Base-by-base conservation (phyloP, 2,329 filamentous ascomycete genomes). In the Pseudogymnoascus sp. region DNA sequence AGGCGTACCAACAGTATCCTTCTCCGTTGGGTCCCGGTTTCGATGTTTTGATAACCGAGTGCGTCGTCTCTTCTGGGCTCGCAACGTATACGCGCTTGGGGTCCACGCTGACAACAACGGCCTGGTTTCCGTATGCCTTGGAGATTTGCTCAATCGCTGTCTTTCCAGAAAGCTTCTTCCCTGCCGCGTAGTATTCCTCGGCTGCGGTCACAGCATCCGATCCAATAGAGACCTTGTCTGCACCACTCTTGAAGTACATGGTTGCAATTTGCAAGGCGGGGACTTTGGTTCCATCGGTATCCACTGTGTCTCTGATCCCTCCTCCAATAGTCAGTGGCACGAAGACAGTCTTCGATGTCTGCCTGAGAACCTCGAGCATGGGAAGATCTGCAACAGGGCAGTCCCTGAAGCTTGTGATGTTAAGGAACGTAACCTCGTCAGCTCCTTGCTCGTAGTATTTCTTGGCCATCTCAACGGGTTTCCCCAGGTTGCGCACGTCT, bases 351-450 rank as follows among this genome's bases (percentile, higher is more conserved):
- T 91, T 84, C 8, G 92, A 94, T 0, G 93, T 91, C 66, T 85
- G 84, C 57, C 91, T 85, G 57, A 99, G 79, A 60, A 99, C 87
- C 76, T 99, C 93, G 59, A 99, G 85, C 94, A 99, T 99, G 6
- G 94, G 94, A 3, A 92, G 79, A 76, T 99, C 94, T 66, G 87
- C 90, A 11, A 97, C 76, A 6, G 94, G 94, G 66, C 91, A 96
- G 77, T 97, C 94, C 64, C 94, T 87, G 82, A 99, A 99, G 18
- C 89, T 94, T 1, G 93, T 99, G 71, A 99, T 99, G 80, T 99
- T 99, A 67, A 99, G 81, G 75, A 99, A 99, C 0, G 93, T 96
- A 61, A 99, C 84, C 76, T 99, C 94, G 74, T 99, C 94, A 11
- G 94, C 92, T 63, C 94, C 94, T 76, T 96, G 91, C 70, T 95